Base-by-base conservation (phyloP, 352 stramenopile species). In the Pythium insidiosum region DNA sequence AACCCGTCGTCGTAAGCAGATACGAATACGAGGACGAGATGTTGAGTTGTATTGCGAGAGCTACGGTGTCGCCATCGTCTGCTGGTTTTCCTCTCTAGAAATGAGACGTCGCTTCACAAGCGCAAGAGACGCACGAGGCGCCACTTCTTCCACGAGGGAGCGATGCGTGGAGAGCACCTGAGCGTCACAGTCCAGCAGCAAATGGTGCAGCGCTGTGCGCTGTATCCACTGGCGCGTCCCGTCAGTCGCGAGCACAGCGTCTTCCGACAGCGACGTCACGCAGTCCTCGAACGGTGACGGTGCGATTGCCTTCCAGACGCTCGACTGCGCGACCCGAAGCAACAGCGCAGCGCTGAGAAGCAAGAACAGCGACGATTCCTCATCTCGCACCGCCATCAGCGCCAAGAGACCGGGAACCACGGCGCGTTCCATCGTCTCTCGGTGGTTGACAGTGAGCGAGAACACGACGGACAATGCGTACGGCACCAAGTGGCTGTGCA, bases 121-220 rank as follows among this genome's bases (percentile, higher is more conserved):
- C n/a, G n/a, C n/a, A n/a, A n/a, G n/a, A n/a, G n/a, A n/a, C n/a
- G n/a, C 2, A 38, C 41, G 7, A 46, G n/a, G 1, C 4, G 13
- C 18, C 33, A 50, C 1, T 30, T 36, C 1, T n/a, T n/a, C 19
- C 9, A 56, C 21, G 6, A 38, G 30, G 0, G 31, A 3, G 0
- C 3, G 25, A 23, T 53, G 47, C 1, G 10, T 3, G 20, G 29
- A 13, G 0, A 79, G 38, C 1, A 75, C 47, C 0, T 25, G 20
- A 10, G 24, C 24, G 35, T 76, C 56, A 38, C 66, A 72, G 44
- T 81, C 66, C 20, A 81, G 59, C 7, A 84, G 37, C 7, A 81
- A 36, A 10, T 78, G 60, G 38, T 74, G 61, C 23, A 79, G 44
- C 16, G 58, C 36, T 16, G 68, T 70, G 16, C 31, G 51, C 11